Conservation (phyloP, 208 protist species). For the Leptomonas seymouri region DNA sequence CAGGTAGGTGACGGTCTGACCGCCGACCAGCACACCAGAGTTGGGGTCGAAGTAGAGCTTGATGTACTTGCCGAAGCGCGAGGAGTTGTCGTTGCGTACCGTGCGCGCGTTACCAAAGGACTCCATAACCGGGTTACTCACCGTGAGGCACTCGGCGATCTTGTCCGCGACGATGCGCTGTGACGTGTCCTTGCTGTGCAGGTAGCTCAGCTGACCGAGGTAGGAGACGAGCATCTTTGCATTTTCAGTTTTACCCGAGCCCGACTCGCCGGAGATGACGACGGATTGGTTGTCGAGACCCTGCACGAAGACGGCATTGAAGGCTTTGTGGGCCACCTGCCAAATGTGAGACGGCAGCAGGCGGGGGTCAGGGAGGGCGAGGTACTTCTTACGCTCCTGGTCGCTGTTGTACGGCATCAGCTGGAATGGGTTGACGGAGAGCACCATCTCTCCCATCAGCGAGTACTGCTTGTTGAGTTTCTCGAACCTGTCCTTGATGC, state of each 20-base stretch:
- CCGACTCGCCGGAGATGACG: conserved; percentile 95
- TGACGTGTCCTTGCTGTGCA: conserved; percentile 66
- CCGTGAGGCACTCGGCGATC: conserved; percentile 75
- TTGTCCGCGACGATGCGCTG: conserved; percentile 73
- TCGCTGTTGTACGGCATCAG: conserved; percentile 83
- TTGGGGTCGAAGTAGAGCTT: conserved; percentile 92
- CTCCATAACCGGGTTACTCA: conserved; percentile 94
- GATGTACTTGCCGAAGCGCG: conserved; percentile 96
- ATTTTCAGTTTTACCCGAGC: conserved; percentile 96
- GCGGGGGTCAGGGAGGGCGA: conserved; percentile 51
- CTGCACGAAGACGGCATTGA: conserved; percentile 76
- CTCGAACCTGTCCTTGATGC: conserved; percentile 90
- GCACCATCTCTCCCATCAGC: conserved; percentile 93
- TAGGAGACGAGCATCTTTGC: conserved; percentile 90
- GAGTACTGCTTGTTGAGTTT: conserved; percentile 85
- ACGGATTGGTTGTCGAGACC: conserved; percentile 88
- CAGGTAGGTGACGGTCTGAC: conserved; percentile 89
- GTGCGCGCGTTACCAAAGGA: conserved; percentile 95
- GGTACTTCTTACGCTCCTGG: conserved; percentile 78
- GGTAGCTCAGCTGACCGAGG: conserved; percentile 82
- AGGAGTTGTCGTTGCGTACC: conserved; percentile 94
- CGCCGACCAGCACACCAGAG: conserved; percentile 86
- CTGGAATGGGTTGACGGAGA: conserved; percentile 94
- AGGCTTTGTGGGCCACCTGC: conserved; percentile 88
- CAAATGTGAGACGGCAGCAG: conserved; percentile 90